These are phyloP conservation scores for Tubosaeta sp. DNA, from an alignment of 768 basidiomycete genomes.

Conservation along the genomic window DNA sequence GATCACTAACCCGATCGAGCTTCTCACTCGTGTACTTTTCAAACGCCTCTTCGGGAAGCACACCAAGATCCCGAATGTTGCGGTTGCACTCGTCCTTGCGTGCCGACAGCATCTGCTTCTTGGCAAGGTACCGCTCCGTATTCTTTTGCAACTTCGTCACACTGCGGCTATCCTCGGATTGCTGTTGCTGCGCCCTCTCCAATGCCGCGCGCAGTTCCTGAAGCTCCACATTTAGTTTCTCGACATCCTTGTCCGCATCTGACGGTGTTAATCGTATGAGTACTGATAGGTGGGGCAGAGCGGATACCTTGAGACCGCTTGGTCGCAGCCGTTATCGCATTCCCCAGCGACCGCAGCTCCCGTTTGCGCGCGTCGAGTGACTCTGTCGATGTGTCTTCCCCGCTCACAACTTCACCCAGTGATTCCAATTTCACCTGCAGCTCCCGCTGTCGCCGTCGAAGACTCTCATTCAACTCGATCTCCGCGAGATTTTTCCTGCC, in stretches of 20 bases:
- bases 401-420: slow-evolving; percentile 58
- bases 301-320: slow-evolving; percentile 57
- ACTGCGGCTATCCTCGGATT: slow-evolving; percentile 79
- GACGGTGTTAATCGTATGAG: neutral
- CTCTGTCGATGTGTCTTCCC: slow-evolving; percentile 53
- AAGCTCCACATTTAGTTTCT: slow-evolving; percentile 54
- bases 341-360: slow-evolving; percentile 65
- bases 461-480: slow-evolving; percentile 89
- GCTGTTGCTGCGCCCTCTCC: slow-evolving; percentile 76
- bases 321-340: slow-evolving; percentile 60
- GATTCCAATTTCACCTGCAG: slow-evolving; percentile 71
- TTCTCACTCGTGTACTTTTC: slow-evolving; percentile 89
- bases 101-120: slow-evolving; percentile 76
- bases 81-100: slow-evolving; percentile 94
- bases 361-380: slow-evolving; percentile 64
- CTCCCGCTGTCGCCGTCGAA: slow-evolving; percentile 77
- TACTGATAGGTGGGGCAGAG: neutral
- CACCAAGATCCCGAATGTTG: slow-evolving; percentile 93
- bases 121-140: slow-evolving; percentile 90
- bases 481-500: slow-evolving; percentile 77
- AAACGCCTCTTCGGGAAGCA: slow-evolving; percentile 95
- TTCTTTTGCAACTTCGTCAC: slow-evolving; percentile 94
- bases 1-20: slow-evolving; percentile 69
- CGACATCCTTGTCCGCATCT: slow-evolving; percentile 75
- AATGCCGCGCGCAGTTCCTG: slow-evolving; percentile 63